Evolutionary conservation across 2,329 filamentous ascomycete genomes (phyloP).

Genomic region (Chrysoporthe deuterocubensis): DNA sequence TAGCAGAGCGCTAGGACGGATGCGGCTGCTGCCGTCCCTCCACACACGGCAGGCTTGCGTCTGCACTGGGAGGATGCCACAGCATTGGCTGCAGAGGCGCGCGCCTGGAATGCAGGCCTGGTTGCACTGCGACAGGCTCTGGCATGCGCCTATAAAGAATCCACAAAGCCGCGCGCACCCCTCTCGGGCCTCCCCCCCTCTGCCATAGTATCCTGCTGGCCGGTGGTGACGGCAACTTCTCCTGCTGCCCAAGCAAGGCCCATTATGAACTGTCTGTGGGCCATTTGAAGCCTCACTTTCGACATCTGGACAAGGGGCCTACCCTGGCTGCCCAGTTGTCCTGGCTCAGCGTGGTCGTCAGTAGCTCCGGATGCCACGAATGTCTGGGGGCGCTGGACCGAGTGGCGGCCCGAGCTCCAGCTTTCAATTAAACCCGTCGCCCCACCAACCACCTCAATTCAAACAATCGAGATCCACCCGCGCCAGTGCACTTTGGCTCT

Average conservation of each 20-base stretch:
- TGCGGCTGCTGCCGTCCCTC: background rate
- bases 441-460: constrained; percentile 22
- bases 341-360: background rate
- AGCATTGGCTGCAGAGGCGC: constrained; percentile 8
- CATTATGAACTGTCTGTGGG: constrained; percentile 4
- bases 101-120: constrained; percentile 7
- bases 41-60: background rate
- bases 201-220: background rate
- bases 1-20: background rate
- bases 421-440: constrained; percentile 14
- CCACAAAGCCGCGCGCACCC: background rate
- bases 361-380: constrained; percentile 5
- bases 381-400: background rate
- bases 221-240: background rate
- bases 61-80: background rate
- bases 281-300: constrained; percentile 1
- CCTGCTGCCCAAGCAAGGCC: constrained; percentile 1
- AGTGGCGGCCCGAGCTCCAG: constrained; percentile 2
- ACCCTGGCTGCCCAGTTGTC: constrained; percentile 6
- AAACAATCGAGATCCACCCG: constrained; percentile 12
- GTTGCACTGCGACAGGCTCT: background rate
- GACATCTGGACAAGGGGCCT: constrained; percentile 11
- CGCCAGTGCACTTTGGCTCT: background rate
- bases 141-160: constrained; percentile 6
- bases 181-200: background rate